Evolutionary conservation across 225 moss, liverwort and hornwort genomes (phyloP).

Genomic region (Marchantia paleacea): DNA sequence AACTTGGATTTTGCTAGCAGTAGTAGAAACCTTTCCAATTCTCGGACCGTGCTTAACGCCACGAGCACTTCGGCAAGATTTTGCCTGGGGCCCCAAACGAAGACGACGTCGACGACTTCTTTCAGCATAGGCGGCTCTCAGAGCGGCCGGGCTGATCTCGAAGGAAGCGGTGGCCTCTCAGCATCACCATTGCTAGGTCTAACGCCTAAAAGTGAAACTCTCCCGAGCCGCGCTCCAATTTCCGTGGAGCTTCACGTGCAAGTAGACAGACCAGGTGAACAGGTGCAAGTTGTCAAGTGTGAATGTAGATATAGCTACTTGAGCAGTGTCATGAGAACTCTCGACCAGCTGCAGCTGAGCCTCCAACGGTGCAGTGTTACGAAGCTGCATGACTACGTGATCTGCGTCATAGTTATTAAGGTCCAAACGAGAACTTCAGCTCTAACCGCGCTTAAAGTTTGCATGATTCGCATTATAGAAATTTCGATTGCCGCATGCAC

Average conservation of each 20-base stretch:
- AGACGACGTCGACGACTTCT: background rate
- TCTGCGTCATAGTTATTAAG: conserved; percentile 20
- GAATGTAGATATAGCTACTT: conserved; percentile 15
- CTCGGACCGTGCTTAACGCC: background rate
- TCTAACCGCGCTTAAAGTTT: background rate
- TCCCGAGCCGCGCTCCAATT: background rate
- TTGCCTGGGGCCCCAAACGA: no score
- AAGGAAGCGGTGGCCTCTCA: background rate
- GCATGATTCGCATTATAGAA: no score
- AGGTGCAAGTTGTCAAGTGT: conserved; percentile 2
- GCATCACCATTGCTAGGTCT: background rate
- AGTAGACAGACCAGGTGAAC: conserved; percentile 15
- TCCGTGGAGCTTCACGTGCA: conserved; percentile 19
- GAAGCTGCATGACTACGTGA: conserved; percentile 19
- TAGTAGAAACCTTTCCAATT: background rate
- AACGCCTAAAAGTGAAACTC: background rate
- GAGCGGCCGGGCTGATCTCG: background rate
- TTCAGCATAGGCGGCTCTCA: background rate
- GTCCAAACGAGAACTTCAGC: background rate
- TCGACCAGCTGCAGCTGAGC: conserved; percentile 18
- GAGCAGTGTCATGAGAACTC: conserved; percentile 20
- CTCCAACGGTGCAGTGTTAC: conserved; percentile 19
- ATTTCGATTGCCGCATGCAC: no score
- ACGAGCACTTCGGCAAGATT: background rate
- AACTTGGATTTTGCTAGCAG: background rate